phyloP scores from a whole-genome alignment of 805 yeast genomes.

The Saccharomycopsis sp. region DNA sequence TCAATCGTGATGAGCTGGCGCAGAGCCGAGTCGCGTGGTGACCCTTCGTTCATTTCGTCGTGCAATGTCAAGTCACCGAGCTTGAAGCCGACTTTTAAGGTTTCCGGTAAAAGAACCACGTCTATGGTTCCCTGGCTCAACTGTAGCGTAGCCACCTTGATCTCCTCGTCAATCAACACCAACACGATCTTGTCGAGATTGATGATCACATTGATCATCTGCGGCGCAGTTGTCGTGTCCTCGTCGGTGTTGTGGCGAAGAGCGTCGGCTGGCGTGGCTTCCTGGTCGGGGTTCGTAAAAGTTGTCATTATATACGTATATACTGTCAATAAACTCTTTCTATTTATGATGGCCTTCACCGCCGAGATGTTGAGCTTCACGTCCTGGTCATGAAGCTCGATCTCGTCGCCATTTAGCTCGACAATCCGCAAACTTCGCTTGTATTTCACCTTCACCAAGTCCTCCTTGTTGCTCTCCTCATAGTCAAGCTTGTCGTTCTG shows the following conservation, averaged over 20 bases:
- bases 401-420: slow-evolving; percentile 40
- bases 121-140: slow-evolving; percentile 67
- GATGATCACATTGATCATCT: slow-evolving; percentile 63
- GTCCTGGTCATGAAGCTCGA: slow-evolving; percentile 73
- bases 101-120: slow-evolving; percentile 66
- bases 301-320: slow-evolving; percentile 80
- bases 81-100: slow-evolving; percentile 61
- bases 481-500: slow-evolving; percentile 32
- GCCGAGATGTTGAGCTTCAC: slow-evolving; percentile 71
- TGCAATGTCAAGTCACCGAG: slow-evolving; percentile 73
- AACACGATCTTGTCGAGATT: slow-evolving; percentile 66
- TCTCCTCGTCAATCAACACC: slow-evolving; percentile 76
- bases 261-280: slow-evolving; percentile 61
- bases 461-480: slow-evolving; percentile 29
- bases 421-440: slow-evolving; percentile 55
- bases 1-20: slow-evolving; percentile 71
- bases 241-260: slow-evolving; percentile 60
- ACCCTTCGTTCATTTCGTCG: slow-evolving; percentile 67
- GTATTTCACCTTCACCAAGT: slow-evolving; percentile 56
- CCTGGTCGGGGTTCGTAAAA: slow-evolving; percentile 75
- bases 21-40: slow-evolving; percentile 50
- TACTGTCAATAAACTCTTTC: slow-evolving; percentile 71
- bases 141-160: slow-evolving; percentile 68
- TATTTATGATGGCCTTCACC: slow-evolving; percentile 63
- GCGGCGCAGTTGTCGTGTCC: slow-evolving; percentile 56